Evolutionary conservation across 441 rosid species (phyloP).

Genomic region (Hura crepitans): DNA sequence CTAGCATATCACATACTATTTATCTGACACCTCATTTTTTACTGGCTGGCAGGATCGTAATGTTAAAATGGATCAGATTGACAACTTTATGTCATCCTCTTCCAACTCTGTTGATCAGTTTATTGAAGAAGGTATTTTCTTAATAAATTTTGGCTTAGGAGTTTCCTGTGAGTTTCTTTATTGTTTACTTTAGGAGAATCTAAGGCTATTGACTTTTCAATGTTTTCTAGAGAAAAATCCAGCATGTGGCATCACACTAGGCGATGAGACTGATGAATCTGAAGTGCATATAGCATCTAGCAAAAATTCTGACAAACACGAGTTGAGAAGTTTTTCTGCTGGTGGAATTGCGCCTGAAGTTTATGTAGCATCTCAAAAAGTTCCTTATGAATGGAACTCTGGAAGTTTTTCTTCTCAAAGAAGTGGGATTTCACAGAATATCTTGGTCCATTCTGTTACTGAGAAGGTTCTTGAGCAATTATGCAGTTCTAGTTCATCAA

Average conservation of each 20-base stretch:
- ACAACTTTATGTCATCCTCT: constrained; percentile 14
- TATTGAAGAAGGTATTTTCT: constrained; percentile 26
- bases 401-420: neutral
- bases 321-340: neutral
- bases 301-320: neutral
- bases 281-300: neutral
- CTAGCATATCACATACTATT: neutral
- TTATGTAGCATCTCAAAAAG: neutral
- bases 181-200: neutral
- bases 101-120: constrained; percentile 13
- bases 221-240: constrained; percentile 23
- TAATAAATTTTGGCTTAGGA: neutral
- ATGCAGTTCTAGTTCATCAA: constrained; percentile 5
- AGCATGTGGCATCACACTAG: neutral
- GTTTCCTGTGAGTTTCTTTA: neutral
- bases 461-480: constrained; percentile 11
- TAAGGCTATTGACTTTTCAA: neutral
- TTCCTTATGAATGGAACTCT: neutral
- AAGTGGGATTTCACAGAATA: neutral
- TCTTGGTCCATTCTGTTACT: neutral
- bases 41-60: constrained; percentile 22
- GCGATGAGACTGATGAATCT: neutral
- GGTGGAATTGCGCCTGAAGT: neutral
- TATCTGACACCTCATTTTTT: constrained; percentile 7
- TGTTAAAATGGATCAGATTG: constrained; percentile 10